These are phyloP conservation scores for Monosporozyma servazzii DNA, from an alignment of 805 yeast genomes.

Conservation along the genomic window DNA sequence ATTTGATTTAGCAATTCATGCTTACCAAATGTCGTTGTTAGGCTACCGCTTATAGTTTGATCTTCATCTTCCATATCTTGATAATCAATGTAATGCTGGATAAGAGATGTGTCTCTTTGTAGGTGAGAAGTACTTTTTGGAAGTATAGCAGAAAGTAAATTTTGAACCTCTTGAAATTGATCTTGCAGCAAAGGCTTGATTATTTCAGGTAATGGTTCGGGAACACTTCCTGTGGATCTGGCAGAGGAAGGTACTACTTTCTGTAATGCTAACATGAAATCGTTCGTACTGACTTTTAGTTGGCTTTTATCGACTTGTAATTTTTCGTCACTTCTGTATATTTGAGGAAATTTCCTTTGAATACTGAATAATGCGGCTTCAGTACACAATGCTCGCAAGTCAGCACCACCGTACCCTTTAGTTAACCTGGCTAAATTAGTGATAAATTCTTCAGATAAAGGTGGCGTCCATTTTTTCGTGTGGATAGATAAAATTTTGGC, in stretches of 20 bases:
- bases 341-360: conserved; percentile 88
- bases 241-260: conserved; percentile 90
- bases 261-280: conserved; percentile 77
- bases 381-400: conserved; percentile 84
- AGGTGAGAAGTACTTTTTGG: conserved; percentile 37
- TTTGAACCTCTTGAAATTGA: conserved; percentile 39
- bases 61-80: conserved; percentile 24
- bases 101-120: conserved; percentile 21
- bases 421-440: conserved; percentile 67
- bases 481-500: conserved; percentile 74
- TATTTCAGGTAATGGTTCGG: conserved; percentile 71
- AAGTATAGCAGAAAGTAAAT: conserved; percentile 45
- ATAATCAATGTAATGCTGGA: conserved; percentile 28
- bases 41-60: conserved; percentile 7
- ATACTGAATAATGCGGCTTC: conserved; percentile 91
- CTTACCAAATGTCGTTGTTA: conserved; percentile 42
- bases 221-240: conserved; percentile 62
- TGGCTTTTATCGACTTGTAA: conserved; percentile 60
- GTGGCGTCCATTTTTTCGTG: conserved; percentile 82
- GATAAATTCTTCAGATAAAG: conserved; percentile 48
- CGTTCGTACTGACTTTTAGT: conserved; percentile 68
- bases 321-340: conserved; percentile 67
- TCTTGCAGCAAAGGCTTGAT: conserved; percentile 53
- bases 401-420: conserved; percentile 98
- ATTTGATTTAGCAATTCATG: conserved; percentile 49